A percentile compares a stretch with the other conserved stretches of the same genome.
These are phyloP conservation scores for Neonectria faginata DNA, from an alignment of 2,329 filamentous ascomycete genomes.

Conservation along the genomic window DNA sequence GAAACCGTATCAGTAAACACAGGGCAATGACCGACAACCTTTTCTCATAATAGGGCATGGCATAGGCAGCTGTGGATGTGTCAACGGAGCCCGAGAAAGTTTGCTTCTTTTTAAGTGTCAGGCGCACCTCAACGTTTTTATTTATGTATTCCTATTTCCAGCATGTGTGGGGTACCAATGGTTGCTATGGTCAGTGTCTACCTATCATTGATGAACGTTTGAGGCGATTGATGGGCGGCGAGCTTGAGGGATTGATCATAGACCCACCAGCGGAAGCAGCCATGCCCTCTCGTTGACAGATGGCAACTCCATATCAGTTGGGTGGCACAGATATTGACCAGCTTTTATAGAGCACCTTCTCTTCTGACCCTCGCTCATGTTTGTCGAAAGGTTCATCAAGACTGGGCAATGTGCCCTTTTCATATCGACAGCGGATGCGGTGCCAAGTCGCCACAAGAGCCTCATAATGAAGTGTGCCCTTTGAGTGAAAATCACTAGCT, in stretches of 20 bases:
- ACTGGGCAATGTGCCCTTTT: not conserved
- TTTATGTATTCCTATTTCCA: not conserved
- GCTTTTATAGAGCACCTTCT: not conserved
- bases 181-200: not conserved
- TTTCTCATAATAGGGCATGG: not conserved
- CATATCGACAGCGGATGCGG: not conserved
- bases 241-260: not conserved
- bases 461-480: not conserved
- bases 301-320: not conserved
- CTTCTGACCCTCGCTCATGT: not conserved
- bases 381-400: not conserved
- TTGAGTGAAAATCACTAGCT: not conserved
- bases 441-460: not conserved
- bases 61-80: no score
- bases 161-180: not conserved
- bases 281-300: conserved; percentile 5
- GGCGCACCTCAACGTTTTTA: no score
- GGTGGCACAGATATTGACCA: not conserved
- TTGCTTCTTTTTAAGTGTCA: not conserved
- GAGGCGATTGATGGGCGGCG: not conserved
- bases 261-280: conserved; percentile 1
- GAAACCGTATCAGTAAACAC: not conserved
- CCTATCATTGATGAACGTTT: not conserved
- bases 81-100: not conserved
- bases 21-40: not conserved